A percentile compares a stretch with the other conserved stretches of the same genome.
These are phyloP conservation scores for Echinochloa phyllopogon DNA, from an alignment of 176 grass and related monocot species.

Conservation along the genomic window DNA sequence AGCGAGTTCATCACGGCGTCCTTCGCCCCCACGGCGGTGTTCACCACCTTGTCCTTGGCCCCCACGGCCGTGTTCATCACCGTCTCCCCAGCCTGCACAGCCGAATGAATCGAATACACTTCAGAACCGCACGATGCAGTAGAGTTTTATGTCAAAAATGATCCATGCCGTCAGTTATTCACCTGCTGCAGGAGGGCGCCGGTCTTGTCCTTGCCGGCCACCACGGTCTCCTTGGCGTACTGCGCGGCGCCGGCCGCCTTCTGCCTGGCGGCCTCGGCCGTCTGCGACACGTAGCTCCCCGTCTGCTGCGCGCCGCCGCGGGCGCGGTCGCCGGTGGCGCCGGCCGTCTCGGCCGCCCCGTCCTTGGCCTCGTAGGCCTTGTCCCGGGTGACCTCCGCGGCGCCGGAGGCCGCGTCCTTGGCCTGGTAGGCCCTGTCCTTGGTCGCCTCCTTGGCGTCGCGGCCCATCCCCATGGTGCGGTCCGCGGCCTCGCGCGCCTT, in stretches of 20 bases:
- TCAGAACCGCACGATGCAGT: neutral
- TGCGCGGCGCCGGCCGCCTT: slow-evolving; percentile 50
- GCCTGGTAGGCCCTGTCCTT: slow-evolving; percentile 26
- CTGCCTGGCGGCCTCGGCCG: slow-evolving; percentile 48
- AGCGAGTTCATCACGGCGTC: slow-evolving; percentile 67
- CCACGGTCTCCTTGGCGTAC: slow-evolving; percentile 57
- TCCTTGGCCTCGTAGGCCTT: slow-evolving; percentile 55
- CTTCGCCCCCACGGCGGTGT: slow-evolving; percentile 46
- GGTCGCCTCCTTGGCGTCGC: slow-evolving; percentile 13
- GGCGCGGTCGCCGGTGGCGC: slow-evolving; percentile 40
- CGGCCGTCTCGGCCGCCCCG: slow-evolving; percentile 36
- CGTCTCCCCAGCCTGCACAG: slow-evolving; percentile 51
- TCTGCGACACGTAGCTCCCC: slow-evolving; percentile 38
- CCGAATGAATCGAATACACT: neutral
- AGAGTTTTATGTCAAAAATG: neutral
- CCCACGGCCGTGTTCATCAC: slow-evolving; percentile 25
- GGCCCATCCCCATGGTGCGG: slow-evolving; percentile 44
- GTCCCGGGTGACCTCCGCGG: slow-evolving; percentile 38
- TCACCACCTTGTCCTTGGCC: slow-evolving; percentile 32
- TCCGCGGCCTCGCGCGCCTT: slow-evolving; percentile 42
- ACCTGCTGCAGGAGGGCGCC: slow-evolving; percentile 67
- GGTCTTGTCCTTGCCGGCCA: slow-evolving; percentile 66
- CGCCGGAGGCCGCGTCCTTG: slow-evolving; percentile 23
- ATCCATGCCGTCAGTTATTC: neutral
- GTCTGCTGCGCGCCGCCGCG: slow-evolving; percentile 30